Conservation (phyloP, 2,329 filamentous ascomycete species). For the Whalleya microplaca region DNA sequence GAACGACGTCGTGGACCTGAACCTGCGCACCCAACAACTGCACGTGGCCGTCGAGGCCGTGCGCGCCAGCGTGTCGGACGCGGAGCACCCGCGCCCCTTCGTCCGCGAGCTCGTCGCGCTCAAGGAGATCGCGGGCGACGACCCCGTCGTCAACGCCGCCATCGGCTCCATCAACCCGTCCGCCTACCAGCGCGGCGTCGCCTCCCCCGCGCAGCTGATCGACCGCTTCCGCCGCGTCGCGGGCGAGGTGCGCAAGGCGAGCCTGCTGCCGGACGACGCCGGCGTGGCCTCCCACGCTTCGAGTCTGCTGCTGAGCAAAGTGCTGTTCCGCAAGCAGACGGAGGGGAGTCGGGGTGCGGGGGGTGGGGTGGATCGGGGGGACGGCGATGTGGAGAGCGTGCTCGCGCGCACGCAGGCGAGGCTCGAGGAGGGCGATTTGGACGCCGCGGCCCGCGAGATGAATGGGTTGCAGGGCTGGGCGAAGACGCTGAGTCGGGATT, state of each 20-base stretch:
- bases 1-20: constrained; percentile 88
- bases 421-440: constrained; percentile 90
- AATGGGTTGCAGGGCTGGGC: constrained; percentile 93
- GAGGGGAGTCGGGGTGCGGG: too few relatives aligned
- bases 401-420: constrained; percentile 86
- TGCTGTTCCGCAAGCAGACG: constrained; percentile 89
- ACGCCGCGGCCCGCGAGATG: constrained; percentile 92
- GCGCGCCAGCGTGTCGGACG: constrained; percentile 77
- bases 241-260: constrained; percentile 89
- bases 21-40: constrained; percentile 92
- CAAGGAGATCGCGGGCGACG: constrained; percentile 85
- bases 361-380: too few relatives aligned
- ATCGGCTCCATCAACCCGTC: constrained; percentile 95
- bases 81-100: constrained; percentile 79
- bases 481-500: constrained; percentile 91
- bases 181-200: constrained; percentile 90
- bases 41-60: constrained; percentile 96
- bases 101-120: constrained; percentile 90
- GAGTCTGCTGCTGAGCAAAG: constrained; percentile 85
- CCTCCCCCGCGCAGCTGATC: constrained; percentile 81
- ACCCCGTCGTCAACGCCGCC: constrained; percentile 86
- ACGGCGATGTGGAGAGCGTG: constrained; percentile 92
- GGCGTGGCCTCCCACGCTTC: constrained; percentile 94
- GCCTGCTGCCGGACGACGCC: constrained; percentile 87
- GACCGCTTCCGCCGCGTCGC: constrained; percentile 96